Conservation (phyloP, 2,329 filamentous ascomycete genomes). For the Herpotrichia juniperi region DNA sequence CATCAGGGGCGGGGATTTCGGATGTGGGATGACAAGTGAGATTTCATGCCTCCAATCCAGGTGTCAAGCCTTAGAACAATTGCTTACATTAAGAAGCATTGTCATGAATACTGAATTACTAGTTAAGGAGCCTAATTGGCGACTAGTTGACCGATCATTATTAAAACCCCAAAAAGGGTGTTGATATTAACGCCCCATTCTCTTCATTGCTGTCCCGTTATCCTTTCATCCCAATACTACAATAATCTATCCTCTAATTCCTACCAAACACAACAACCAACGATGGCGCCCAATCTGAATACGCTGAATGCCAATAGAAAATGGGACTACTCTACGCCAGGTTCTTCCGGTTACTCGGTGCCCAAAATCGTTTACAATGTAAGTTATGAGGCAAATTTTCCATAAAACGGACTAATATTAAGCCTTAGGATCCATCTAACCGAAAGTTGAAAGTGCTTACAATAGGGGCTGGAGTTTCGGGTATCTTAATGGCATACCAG, state of each 20-base stretch:
- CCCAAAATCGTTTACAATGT: conserved; percentile 47
- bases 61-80: no score
- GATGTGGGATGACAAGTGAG: no score
- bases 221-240: background rate
- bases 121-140: no score
- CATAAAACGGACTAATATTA: background rate
- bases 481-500: conserved; percentile 55
- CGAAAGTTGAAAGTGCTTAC: conserved; percentile 55
- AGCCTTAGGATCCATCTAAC: conserved; percentile 40
- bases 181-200: no score
- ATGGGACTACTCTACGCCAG: conserved; percentile 52
- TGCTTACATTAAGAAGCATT: no score
- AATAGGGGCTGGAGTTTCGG: conserved; percentile 56
- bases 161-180: no score
- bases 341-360: conserved; percentile 49
- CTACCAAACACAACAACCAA: background rate
- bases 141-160: no score
- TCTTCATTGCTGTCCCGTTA: no score
- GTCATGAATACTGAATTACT: no score
- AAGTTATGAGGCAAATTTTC: background rate
- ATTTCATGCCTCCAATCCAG: no score
- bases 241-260: background rate
- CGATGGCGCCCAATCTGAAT: conserved; percentile 28
- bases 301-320: conserved; percentile 38
- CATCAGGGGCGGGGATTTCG: no score